Base-by-base conservation (phyloP, 305 asterid species). In the Fraxinus dipetala region DNA sequence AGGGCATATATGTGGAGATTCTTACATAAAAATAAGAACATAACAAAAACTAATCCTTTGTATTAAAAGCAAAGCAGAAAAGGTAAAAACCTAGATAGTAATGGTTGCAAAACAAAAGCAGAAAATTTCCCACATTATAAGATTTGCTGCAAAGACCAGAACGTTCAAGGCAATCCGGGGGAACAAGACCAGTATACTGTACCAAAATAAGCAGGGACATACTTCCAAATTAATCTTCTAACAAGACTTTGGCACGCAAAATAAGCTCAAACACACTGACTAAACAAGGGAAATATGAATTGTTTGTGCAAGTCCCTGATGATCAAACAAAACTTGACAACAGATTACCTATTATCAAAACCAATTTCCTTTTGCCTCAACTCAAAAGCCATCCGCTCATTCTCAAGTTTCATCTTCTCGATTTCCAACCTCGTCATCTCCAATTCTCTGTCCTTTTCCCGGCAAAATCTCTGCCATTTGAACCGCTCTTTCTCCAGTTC, bases 401-500 rank as follows among this genome's bases (percentile, higher is more conserved):
- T 93, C 81, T 91, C 97, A 16, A 91, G 95, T 79, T 88, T 93
- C 93, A 93, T 91, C 84, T 92, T 87, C 87, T 93, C 90, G 13
- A 91, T 92, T 48, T 93, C 98, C 86, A 85, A 84, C 90, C 81
- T 85, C 92, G 85, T 84, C 79, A 78, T 73, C 85, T 92, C 97
- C 54, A 93, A 14, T 75, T 92, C 97, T 13, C 87, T 63, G 83
- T 93, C 97, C 82, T 91, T 93, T 84, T 93, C 92, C 89, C 83
- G 72, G 86, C 96, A 88, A 85, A 90, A 91, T 72, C 89, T 90
- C 81, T 92, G 93, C 97, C 98, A 94, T 79, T 91, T 89, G 83
- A 92, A 88, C 79, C 88, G 87, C 86, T 94, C 98, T 74, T 83
- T 94, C 90, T 94, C 98, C 83, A 94, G 78, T 79, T 94, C 97